Evolutionary conservation across 441 rosid genomes (phyloP).

Genomic region (Populus hybrid): DNA sequence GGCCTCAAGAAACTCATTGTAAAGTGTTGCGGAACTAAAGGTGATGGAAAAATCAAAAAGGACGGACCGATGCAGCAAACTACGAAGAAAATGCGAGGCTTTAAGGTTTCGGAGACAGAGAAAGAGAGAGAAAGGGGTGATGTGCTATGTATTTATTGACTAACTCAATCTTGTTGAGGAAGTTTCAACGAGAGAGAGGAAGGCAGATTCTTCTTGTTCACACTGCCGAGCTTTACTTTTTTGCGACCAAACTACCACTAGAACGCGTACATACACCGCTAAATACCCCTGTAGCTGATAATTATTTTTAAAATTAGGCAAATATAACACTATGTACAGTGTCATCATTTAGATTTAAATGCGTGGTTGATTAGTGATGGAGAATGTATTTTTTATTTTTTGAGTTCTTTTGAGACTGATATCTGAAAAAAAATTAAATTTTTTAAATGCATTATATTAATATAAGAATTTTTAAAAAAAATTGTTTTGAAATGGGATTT

Average conservation of each 20-base stretch:
- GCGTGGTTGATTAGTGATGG: too few relatives aligned
- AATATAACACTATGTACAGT: too few relatives aligned
- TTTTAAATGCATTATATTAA: neutral
- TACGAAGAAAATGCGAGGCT: neutral
- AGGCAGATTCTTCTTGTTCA: neutral
- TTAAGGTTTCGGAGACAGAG: neutral
- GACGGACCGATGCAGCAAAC: neutral
- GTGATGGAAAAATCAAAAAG: neutral
- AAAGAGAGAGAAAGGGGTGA: neutral
- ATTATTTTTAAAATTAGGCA: too few relatives aligned
- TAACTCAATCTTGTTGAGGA: neutral
- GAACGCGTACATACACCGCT: neutral
- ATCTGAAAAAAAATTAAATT: neutral
- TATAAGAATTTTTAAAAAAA: too few relatives aligned
- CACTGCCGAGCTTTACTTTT: neutral
- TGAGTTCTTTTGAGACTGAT: neutral
- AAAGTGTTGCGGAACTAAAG: neutral
- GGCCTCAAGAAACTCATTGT: slow-evolving; percentile 43
- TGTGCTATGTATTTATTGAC: neutral
- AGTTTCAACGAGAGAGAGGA: slow-evolving; percentile 14
- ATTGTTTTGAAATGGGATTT: too few relatives aligned
- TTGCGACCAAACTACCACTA: neutral
- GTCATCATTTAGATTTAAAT: too few relatives aligned
- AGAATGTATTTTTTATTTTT: too few relatives aligned
- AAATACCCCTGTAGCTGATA: neutral